Evolutionary conservation across 257 asterid species (phyloP), one percentile per base, ranked within the genome.

Genomic region (Jacaranda copaia): DNA sequence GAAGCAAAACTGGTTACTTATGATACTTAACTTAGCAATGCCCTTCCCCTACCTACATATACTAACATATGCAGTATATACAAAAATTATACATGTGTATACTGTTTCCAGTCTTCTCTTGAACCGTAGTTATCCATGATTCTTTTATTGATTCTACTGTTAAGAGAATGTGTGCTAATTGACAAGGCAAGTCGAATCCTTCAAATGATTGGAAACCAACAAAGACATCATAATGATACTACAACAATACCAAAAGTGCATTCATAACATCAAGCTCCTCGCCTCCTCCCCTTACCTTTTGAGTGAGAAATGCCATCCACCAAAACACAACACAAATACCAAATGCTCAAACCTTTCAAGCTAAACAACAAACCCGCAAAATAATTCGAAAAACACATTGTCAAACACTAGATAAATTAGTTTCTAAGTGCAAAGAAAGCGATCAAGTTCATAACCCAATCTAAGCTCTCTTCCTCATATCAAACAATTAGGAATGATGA

Each of bases 401-500:
- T 36, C 71, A 39, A 61, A 48, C 58, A 38, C 48, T 35, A 15
- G 65, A 32, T 52, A 14, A 74, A 45, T 74, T 58, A 12, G 58
- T 53, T 16, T 16, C 58, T 19, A 46, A 61, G 35, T 69, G 59
- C 80, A 62, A n/a, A 45, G 25, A 53, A 39, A 69, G 74, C 46
- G 72, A 42, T 48, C 63, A 16, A 56, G 70, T 68, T 61, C 78
- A 74, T 36, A 66, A 45, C 20, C 73, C 48, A 76, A 68, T 38
- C 69, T 20, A 7, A 59, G 8, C n/a, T 49, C 68, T 20, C 60
- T 48, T 45, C 70, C 42, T 48, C 60, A n/a, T 8, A 75, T n/a
- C 55, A 75, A 9, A 43, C 8, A 3, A 32, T 46, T 43, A 48
- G 20, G 16, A 59, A 77, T 35, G 9, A 49, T 36, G 20, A 9